Evolutionary conservation across 2,329 filamentous ascomycete species (phyloP), one percentile per base, ranked within the genome.

Genomic region (Trichophyton simii): DNA sequence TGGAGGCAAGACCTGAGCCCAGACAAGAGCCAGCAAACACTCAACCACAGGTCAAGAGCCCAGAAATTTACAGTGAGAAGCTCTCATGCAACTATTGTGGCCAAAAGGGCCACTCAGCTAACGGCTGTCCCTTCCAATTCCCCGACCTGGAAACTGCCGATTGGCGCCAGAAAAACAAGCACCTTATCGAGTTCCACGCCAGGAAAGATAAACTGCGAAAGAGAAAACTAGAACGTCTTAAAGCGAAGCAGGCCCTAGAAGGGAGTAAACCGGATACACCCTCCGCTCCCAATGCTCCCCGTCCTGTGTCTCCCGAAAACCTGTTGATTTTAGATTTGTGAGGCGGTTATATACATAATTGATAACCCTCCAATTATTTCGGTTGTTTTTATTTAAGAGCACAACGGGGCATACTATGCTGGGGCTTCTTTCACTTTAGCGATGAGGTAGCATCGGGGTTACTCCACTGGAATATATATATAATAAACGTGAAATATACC

Each of bases 311-410:
- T 34, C 52, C 52, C n/a, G 57, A 58, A 46, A 58, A 58, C 41
- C 18, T 58, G 11, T 58, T 58, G 57, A 58, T 58, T 31, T 28
- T 58, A 20, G 57, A 58, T 58, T 28, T 55, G 25, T 55, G 52
- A 55, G 52, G 28, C 25, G 18, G n/a, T 28, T 9, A 36, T 55
- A 55, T 55, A 20, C 34, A 38, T 38, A 13, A 11, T 38, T 38
- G 34, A 38, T 38, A 38, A 13, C 48, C 48, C 28, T 34, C 8
- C 13, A 34, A 55, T n/a, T 36, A 55, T 36, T 36, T 55, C 13
- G 28, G 52, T 55, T 15, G n/a, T 55, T 52, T 52, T 28, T 18
- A 7, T 44, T 44, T 44, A n/a, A 44, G 25, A 31, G 20, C 46
- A 28, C 20, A 36, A 55, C 7, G 50, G 31, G 8, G 20, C 20